phyloP scores from a whole-genome alignment of 2,329 filamentous ascomycete genomes.

The Exophiala dermatitidis region DNA sequence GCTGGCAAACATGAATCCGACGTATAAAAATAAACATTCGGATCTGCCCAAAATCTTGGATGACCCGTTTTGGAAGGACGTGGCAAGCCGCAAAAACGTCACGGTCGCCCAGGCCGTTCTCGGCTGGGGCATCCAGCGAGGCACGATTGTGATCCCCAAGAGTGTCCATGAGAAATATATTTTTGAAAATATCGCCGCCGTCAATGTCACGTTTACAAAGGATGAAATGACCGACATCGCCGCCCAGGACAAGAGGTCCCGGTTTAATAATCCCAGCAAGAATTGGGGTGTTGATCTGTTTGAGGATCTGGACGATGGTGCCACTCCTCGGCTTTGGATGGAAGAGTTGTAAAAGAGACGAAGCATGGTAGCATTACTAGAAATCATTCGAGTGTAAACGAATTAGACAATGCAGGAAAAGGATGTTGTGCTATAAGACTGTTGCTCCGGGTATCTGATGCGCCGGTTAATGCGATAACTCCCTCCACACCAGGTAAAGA shows the following conservation, averaged over 20 bases:
- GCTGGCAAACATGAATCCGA: conserved; percentile 43
- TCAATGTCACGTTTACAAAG: conserved; percentile 22
- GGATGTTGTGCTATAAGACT: conserved; percentile 6
- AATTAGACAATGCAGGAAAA: neutral
- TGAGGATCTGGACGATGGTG: conserved; percentile 36
- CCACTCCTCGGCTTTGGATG: conserved; percentile 10
- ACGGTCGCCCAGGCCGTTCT: conserved; percentile 42
- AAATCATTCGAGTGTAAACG: neutral
- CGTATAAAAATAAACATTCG: conserved; percentile 33
- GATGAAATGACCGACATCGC: conserved; percentile 27
- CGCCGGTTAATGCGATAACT: conserved; percentile 6
- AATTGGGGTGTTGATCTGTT: conserved; percentile 38
- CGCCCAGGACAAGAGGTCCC: conserved; percentile 32
- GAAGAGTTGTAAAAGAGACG: neutral
- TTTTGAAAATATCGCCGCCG: conserved; percentile 38
- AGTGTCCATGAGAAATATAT: conserved; percentile 40
- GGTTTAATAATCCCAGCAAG: conserved; percentile 39
- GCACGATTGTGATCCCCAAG: conserved; percentile 48
- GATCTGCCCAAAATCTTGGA: conserved; percentile 35
- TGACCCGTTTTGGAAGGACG: conserved; percentile 36
- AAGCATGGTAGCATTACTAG: neutral
- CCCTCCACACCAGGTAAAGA: conserved; percentile 2
- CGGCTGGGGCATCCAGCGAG: conserved; percentile 44
- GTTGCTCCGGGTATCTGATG: conserved; percentile 1
- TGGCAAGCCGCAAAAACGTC: conserved; percentile 38